phyloP scores from a whole-genome alignment of 2,329 filamentous ascomycete genomes.

The Diaporthe sp. region DNA sequence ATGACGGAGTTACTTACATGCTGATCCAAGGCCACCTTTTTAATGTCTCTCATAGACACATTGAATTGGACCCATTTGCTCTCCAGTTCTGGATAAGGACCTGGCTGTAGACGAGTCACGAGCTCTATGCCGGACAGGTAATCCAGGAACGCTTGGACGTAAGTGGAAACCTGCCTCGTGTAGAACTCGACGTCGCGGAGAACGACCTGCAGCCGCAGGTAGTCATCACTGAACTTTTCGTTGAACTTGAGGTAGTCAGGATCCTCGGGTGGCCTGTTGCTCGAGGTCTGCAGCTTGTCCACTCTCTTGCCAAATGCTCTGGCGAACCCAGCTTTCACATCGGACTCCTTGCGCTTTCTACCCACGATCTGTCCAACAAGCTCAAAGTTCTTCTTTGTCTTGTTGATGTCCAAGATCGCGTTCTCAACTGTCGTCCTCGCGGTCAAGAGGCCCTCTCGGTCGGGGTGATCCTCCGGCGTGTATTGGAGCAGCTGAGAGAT shows the following conservation, averaged over 20 bases:
- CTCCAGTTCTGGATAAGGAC: constrained; percentile 85
- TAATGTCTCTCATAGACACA: constrained; percentile 86
- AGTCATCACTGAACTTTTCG: constrained; percentile 92
- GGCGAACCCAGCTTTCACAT: constrained; percentile 85
- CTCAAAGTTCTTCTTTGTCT: constrained; percentile 94
- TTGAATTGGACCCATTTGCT: constrained; percentile 96
- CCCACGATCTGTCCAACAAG: constrained; percentile 90
- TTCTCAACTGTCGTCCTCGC: constrained; percentile 70
- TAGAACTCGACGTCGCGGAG: constrained; percentile 96
- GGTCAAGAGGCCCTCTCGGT: constrained; percentile 73
- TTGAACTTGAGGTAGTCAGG: constrained; percentile 83
- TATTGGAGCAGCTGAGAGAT: constrained; percentile 83
- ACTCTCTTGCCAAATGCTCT: constrained; percentile 92
- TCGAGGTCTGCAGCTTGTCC: constrained; percentile 82
- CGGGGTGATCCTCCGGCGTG: constrained; percentile 87
- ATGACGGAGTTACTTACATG: constrained; percentile 71
- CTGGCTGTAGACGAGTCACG: constrained; percentile 79
- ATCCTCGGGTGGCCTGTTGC: constrained; percentile 78
- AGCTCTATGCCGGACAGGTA: constrained; percentile 87
- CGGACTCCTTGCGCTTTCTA: constrained; percentile 88
- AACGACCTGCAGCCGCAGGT: constrained; percentile 91
- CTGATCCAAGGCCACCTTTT: constrained; percentile 84
- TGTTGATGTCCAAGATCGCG: constrained; percentile 89
- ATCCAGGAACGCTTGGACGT: constrained; percentile 84
- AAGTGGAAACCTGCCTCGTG: constrained; percentile 82